phyloP scores from a whole-genome alignment of 2,329 filamentous ascomycete genomes.

The Sporothrix humicola region DNA sequence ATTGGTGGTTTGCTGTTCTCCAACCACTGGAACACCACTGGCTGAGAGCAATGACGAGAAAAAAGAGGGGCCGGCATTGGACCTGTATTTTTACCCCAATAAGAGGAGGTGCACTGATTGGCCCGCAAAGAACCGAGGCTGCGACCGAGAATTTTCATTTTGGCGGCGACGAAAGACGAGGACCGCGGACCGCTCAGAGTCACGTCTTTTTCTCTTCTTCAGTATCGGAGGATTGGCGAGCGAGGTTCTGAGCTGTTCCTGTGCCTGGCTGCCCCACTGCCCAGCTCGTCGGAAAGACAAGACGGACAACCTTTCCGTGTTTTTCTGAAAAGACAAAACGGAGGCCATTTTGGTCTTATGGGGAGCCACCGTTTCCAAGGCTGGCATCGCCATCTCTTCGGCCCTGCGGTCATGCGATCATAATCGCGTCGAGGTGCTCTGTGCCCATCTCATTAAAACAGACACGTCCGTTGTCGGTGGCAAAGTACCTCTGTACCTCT shows the following conservation, averaged over 20 bases:
- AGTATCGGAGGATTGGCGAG: slow-evolving; percentile 21
- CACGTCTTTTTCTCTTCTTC: not conserved
- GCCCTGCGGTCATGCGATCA: slow-evolving; percentile 9
- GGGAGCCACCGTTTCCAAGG: not conserved
- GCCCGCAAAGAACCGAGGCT: slow-evolving; percentile 38
- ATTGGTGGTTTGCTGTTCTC: too few relatives aligned
- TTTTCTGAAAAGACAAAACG: not conserved
- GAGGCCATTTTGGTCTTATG: not conserved
- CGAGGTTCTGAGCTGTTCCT: not conserved
- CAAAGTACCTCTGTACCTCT: not conserved
- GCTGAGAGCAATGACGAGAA: not conserved
- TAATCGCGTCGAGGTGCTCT: not conserved
- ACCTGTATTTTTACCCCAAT: slow-evolving; percentile 10
- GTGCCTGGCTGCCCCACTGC: not conserved
- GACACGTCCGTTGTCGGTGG: slow-evolving; percentile 3
- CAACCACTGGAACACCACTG: too few relatives aligned
- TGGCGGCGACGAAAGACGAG: not conserved
- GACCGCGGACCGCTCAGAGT: not conserved
- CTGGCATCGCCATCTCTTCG: not conserved
- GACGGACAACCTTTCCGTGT: not conserved
- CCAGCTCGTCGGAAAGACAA: slow-evolving; percentile 6
- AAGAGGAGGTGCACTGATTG: slow-evolving; percentile 25
- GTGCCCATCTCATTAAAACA: not conserved
- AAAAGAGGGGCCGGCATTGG: slow-evolving; percentile 19
- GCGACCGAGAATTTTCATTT: not conserved